A percentile compares a stretch with the other conserved stretches of the same genome.
phyloP scores from a whole-genome alignment of 1,284 basidiomycete species.

The Ceratobasidium sp. region DNA sequence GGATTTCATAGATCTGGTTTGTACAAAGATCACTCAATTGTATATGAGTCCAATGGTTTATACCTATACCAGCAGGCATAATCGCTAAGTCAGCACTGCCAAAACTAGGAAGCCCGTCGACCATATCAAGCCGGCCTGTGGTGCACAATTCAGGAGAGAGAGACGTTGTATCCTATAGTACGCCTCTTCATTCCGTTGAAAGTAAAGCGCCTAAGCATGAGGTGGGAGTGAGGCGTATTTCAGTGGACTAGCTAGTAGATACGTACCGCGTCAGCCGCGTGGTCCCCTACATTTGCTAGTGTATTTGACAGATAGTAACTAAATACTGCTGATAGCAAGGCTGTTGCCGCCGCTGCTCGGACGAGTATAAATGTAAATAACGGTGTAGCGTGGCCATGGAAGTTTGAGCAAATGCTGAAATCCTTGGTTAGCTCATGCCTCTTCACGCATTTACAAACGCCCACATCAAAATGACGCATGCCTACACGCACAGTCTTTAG shows the following conservation, averaged over 20 bases:
- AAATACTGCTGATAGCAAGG: not conserved
- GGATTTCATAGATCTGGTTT: too few relatives aligned
- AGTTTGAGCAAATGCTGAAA: not conserved
- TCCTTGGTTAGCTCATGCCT: not conserved
- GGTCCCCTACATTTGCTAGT: conserved; percentile 20
- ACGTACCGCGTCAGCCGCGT: conserved; percentile 34
- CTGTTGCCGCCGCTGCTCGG: not conserved
- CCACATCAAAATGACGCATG: conserved; percentile 20
- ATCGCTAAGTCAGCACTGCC: not conserved
- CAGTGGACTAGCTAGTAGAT: not conserved
- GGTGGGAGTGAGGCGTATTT: not conserved
- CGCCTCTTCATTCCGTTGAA: conserved; percentile 15
- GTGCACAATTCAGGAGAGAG: conserved; percentile 24
- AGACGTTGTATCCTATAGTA: conserved; percentile 26
- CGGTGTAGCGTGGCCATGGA: not conserved
- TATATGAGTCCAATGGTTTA: too few relatives aligned
- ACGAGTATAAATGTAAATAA: not conserved
- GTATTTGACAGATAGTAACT: conserved; percentile 32
- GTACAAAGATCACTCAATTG: too few relatives aligned
- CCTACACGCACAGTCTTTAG: conserved; percentile 2
- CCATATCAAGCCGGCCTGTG: conserved; percentile 27
- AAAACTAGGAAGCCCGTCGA: not conserved
- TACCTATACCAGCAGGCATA: too few relatives aligned
- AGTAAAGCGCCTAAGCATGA: conserved; percentile 22
- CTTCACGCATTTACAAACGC: not conserved